Evolutionary conservation across 2,329 filamentous ascomycete genomes (phyloP).

Genomic region (Fusarium sp.): DNA sequence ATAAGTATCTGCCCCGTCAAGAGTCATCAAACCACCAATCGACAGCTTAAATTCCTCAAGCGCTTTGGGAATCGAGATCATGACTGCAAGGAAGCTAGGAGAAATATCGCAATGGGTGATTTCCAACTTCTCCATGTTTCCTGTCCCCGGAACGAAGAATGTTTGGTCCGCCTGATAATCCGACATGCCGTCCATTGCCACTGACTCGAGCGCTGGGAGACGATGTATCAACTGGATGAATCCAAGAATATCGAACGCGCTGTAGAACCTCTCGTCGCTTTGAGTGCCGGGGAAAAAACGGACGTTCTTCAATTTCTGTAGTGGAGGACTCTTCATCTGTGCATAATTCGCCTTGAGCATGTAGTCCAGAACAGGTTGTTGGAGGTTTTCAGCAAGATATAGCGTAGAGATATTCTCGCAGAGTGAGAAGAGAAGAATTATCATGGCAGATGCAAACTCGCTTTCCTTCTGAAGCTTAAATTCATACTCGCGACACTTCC

Average conservation of each 20-base stretch:
- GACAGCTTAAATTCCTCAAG: neutral
- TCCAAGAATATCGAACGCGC: neutral
- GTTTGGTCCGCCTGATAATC: neutral
- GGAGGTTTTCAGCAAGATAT: neutral
- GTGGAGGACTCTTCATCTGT: neutral
- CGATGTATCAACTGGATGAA: neutral
- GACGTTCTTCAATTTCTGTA: neutral
- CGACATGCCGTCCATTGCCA: neutral
- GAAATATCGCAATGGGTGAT: neutral
- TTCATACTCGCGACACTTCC: neutral
- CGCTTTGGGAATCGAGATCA: neutral
- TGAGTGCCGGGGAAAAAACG: neutral
- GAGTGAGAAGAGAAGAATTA: neutral
- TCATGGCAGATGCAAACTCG: neutral
- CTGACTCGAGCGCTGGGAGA: neutral
- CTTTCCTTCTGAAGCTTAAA: neutral
- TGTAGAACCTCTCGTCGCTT: neutral
- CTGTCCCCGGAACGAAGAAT: neutral
- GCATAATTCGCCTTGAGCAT: neutral
- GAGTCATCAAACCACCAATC: neutral
- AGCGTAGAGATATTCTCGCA: neutral
- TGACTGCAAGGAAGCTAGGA: accelerated
- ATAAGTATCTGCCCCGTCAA: neutral
- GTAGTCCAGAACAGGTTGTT: neutral
- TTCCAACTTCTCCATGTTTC: neutral